These are phyloP conservation scores for Postia placenta DNA, from an alignment of 768 basidiomycete species.

Conservation along the genomic window DNA sequence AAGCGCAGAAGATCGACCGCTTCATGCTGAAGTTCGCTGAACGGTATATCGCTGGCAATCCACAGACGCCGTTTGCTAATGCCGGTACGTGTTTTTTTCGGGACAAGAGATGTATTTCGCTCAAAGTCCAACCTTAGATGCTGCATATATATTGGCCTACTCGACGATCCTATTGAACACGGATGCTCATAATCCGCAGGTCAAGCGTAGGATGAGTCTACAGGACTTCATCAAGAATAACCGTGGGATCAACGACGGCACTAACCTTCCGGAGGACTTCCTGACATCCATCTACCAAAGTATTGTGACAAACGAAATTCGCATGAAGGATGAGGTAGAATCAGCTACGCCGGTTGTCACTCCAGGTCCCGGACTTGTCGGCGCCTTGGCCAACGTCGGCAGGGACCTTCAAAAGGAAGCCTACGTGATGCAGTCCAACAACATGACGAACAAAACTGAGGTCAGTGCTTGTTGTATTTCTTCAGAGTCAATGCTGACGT, in stretches of 20 bases:
- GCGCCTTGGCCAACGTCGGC: conserved; percentile 82
- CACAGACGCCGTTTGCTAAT: conserved; percentile 83
- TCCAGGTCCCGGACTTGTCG: conserved; percentile 67
- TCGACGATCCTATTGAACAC: conserved; percentile 96
- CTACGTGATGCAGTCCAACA: conserved; percentile 91
- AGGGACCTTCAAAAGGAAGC: conserved; percentile 94
- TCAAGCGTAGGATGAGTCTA: conserved; percentile 93
- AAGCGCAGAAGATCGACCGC: conserved; percentile 97
- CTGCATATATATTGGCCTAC: conserved; percentile 92
- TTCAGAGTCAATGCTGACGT: background rate
- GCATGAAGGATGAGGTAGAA: conserved; percentile 98
- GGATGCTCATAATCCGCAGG: conserved; percentile 91
- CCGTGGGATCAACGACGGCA: conserved; percentile 90
- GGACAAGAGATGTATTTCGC: too few relatives aligned
- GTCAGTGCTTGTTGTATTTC: conserved; percentile 30
- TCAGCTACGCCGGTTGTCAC: conserved; percentile 37
- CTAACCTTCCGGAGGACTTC: conserved; percentile 83
- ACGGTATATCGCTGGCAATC: conserved; percentile 87
- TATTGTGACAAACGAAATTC: conserved; percentile 87
- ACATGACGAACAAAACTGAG: conserved; percentile 96
- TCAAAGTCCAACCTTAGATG: too few relatives aligned
- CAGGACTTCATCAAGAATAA: conserved; percentile 91
- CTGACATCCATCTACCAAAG: conserved; percentile 81
- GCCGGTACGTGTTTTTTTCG: conserved; percentile 88
- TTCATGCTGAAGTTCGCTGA: conserved; percentile 99